Percentiles rank a stretch among this genome's conserved stretches.
Conservation (phyloP, 1,139 yeast genomes). For the Debaryomycetaceae sp. region DNA sequence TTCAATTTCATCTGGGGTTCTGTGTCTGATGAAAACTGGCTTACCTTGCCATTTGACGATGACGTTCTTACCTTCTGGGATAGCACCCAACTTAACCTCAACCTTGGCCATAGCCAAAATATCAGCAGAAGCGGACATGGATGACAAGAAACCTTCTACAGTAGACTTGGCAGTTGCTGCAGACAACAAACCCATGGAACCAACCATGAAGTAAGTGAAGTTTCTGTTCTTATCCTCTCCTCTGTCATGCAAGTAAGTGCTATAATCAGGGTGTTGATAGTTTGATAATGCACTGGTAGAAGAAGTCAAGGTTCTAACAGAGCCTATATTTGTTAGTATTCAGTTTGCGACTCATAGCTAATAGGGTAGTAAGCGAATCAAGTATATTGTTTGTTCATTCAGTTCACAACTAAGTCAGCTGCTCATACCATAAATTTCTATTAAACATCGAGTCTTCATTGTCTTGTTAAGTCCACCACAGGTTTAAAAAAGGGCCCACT, state of each 20-base stretch:
- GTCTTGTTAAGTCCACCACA: no score
- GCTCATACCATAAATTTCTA: no score
- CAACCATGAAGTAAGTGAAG: constrained; percentile 96
- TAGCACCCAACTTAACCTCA: constrained; percentile 90
- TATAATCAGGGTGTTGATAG: constrained; percentile 91
- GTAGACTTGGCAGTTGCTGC: constrained; percentile 99
- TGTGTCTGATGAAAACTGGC: constrained; percentile 99
- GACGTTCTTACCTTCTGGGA: constrained; percentile 97
- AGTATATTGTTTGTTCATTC: no score
- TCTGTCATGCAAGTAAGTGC: constrained; percentile 77
- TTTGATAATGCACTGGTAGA: constrained; percentile 58
- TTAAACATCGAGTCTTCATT: no score
- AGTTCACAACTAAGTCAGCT: no score
- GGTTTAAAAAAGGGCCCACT: no score
- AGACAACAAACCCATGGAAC: constrained; percentile 87
- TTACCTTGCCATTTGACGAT: constrained; percentile 99
- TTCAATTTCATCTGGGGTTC: constrained; percentile 88
- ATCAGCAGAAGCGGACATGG: constrained; percentile 98
- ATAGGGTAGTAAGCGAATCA: no score
- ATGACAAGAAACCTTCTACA: constrained; percentile 88
- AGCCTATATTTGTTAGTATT: constrained; percentile 17
- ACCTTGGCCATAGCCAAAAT: constrained; percentile 99
- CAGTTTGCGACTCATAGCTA: not conserved
- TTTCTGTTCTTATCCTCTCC: constrained; percentile 72
- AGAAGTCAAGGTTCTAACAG: constrained; percentile 39